A percentile compares a stretch with the other conserved stretches of the same genome.
These are phyloP conservation scores for Kregervanrija pseudodelftensis DNA, from an alignment of 805 yeast species.

Conservation along the genomic window DNA sequence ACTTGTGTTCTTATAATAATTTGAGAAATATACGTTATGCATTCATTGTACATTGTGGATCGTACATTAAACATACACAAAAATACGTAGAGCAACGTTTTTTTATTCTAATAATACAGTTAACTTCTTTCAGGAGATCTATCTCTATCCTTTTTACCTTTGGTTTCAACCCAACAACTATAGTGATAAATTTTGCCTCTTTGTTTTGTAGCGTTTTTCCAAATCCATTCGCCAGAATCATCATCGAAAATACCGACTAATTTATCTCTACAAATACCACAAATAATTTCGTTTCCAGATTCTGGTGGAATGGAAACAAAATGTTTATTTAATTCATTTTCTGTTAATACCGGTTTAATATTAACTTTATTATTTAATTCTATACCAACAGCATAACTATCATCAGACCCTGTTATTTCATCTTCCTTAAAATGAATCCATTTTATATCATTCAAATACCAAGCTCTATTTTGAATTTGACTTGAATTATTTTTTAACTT, in stretches of 20 bases:
- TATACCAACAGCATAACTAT: conserved; percentile 15
- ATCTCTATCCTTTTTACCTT: conserved; percentile 21
- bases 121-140: conserved; percentile 23
- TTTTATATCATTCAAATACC: conserved; percentile 68
- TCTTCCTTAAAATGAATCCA: conserved; percentile 73
- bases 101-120: neutral
- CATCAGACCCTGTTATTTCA: conserved; percentile 41
- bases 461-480: conserved; percentile 67
- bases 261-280: conserved; percentile 67
- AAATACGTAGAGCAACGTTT: neutral
- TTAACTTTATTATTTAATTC: conserved; percentile 13
- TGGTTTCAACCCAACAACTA: conserved; percentile 60
- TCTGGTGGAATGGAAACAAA: conserved; percentile 65
- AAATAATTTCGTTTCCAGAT: conserved; percentile 49
- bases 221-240: conserved; percentile 74
- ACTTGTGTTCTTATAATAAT: neutral
- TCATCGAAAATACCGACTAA: conserved; percentile 63
- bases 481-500: conserved; percentile 43
- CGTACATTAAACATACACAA: neutral
- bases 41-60: neutral
- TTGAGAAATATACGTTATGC: too few relatives aligned
- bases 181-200: conserved; percentile 50
- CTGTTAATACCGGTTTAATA: conserved; percentile 8
- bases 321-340: conserved; percentile 30
- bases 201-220: conserved; percentile 56